Conservation (phyloP, 495 filamentous ascomycete species). For the Staphylotrichum tortipilum region DNA sequence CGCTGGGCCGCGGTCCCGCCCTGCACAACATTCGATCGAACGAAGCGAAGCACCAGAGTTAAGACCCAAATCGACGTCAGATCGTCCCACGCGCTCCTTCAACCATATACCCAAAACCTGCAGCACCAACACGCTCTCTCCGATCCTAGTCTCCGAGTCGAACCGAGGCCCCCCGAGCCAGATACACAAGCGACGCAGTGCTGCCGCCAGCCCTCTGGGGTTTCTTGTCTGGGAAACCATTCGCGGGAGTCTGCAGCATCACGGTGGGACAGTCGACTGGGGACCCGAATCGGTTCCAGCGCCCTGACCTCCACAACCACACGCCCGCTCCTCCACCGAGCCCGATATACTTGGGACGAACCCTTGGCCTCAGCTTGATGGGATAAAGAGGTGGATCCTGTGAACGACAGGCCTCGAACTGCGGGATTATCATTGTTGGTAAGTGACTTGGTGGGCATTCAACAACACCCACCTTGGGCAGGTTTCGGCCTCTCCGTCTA, state of each 20-base stretch:
- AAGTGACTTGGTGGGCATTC: too few species aligned
- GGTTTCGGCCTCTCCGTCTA: too few species aligned
- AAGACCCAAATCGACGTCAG: constrained; percentile 6
- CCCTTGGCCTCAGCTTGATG: constrained; percentile 2
- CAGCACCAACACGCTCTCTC: neutral
- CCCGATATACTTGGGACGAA: constrained; percentile 1
- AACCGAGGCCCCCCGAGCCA: neutral
- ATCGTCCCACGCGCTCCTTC: constrained; percentile 4
- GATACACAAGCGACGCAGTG: neutral
- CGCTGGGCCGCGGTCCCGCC: neutral
- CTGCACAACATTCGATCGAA: neutral
- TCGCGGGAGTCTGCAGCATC: constrained; percentile 21
- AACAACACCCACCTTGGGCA: too few species aligned
- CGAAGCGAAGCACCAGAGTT: too few species aligned
- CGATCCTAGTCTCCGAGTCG: too few species aligned
- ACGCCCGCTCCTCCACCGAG: neutral
- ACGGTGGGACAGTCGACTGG: constrained; percentile 2
- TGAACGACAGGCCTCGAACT: neutral
- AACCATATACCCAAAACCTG: neutral
- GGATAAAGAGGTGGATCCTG: neutral
- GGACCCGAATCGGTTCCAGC: neutral
- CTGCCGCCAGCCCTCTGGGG: constrained; percentile 7
- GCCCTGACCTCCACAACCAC: neutral
- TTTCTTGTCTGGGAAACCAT: constrained; percentile 6
- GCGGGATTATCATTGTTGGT: too few species aligned